Evolutionary conservation across 345 rosid genomes (phyloP).

Genomic region (Boechera retrofracta): DNA sequence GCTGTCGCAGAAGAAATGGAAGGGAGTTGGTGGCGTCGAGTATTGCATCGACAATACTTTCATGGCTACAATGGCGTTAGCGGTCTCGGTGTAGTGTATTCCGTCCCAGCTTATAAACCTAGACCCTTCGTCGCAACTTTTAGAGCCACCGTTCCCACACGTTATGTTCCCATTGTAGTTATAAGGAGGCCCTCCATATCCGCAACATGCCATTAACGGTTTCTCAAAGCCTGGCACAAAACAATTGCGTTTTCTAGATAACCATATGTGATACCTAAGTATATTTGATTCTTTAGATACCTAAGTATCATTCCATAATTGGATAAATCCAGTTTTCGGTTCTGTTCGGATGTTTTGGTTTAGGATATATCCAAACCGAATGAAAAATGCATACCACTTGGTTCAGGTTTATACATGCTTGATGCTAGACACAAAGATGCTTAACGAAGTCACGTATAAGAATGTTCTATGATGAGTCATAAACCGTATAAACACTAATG

Average conservation of each 20-base stretch:
- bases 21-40: slow-evolving; percentile 57
- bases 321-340: too few relatives aligned
- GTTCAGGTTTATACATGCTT: background rate
- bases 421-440: background rate
- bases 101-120: slow-evolving; percentile 74
- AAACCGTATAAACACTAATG: background rate
- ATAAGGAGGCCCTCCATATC: slow-evolving; percentile 87
- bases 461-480: background rate
- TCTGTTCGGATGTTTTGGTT: too few relatives aligned
- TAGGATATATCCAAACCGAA: too few relatives aligned
- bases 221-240: slow-evolving; percentile 63
- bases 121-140: slow-evolving; percentile 58
- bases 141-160: slow-evolving; percentile 62
- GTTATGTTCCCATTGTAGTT: slow-evolving; percentile 67
- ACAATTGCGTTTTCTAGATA: background rate
- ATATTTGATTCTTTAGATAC: background rate
- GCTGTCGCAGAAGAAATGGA: slow-evolving; percentile 61
- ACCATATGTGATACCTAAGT: too few relatives aligned
- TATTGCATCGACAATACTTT: slow-evolving; percentile 63
- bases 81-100: slow-evolving; percentile 79
- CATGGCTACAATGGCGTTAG: slow-evolving; percentile 64
- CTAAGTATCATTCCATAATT: background rate
- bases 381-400: too few relatives aligned
- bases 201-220: slow-evolving; percentile 87
- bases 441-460: background rate